Evolutionary conservation across 2,329 filamentous ascomycete genomes (phyloP), one percentile per base, ranked within the genome.

Genomic region (Pyrenophora graminea): DNA sequence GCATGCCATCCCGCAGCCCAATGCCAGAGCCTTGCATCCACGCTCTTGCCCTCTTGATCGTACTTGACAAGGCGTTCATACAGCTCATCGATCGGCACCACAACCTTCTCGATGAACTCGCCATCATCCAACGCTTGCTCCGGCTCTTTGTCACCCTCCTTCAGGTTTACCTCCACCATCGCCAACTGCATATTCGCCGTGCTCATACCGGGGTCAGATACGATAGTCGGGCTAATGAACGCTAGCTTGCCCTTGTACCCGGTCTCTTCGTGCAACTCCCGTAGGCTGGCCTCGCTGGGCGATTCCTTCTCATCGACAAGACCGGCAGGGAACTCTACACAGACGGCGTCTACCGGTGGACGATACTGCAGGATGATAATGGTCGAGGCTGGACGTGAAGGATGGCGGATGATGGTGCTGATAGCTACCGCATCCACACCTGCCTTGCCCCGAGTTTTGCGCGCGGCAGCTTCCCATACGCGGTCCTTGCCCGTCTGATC

Each of bases 171-270:
- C 69, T 84, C 81, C 12, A 85, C 81, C 67, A 82, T 83, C 48
- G 80, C 82, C 54, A 85, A 72, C 73, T 83, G 78, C 81, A 85
- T 83, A 60, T 84, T 85, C 43, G 83, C 81, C 48, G 78, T 82
- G 51, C 77, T 83, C 76, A 86, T 74, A 19, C 83, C 83, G 1
- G 83, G 83, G 68, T 85, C 87, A 61, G 85, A 84, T 48, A 85
- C 87, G 76, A 89, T 87, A 45, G 86, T 79, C 6, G 85, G 85
- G 32, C 82, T 83, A n/a, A 80, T 83, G 68, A 74, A 72, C 17
- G 69, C 56, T 54, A 77, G 59, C 56, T 71, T 68, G 39, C 81
- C 86, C 58, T 85, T 77, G 63, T 85, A 85, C 17, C 84, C 84
- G 1, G 83, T 86, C 68, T 86, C 84, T 69, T 86, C 84, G 56